Base-by-base conservation (phyloP, 805 yeast genomes). In the Cyberlindnera japonica region DNA sequence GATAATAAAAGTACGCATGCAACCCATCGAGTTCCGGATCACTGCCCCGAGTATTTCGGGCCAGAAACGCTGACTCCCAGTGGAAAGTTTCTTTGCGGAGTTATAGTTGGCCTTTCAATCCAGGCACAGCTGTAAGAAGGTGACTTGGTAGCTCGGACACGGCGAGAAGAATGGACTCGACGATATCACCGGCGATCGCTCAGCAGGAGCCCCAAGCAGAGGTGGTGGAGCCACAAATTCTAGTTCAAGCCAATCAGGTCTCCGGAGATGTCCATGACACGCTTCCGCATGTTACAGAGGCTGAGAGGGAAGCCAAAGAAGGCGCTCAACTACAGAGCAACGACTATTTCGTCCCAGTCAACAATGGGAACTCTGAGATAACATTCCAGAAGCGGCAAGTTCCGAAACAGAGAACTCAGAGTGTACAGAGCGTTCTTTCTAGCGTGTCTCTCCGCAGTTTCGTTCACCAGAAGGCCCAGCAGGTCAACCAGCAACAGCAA, bases 381-480 rank as follows among this genome's bases (percentile, higher is more conserved):
- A 62, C 74, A 63, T 57, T 79, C 60, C 60, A 77, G 70, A 69
- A 81, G 75, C 51, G 78, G 60, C 91, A 95, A 72, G 71, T 85
- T 4, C 66, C 70, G 4, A 58, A 65, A 39, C 57, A 59, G 36
- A 53, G 72, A 43, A 57, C 67, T 1, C 68, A 64, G 32, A 62
- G 68, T 1, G 66, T 63, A 1, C 72, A 67, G 47, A 63, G 69
- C 28, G 71, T 67, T 9, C 50, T 68, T 28, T 65, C 71, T 14
- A 88, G 65, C 77, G 86, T 73, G 71, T 89, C 63, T 68, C 76
- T 57, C 68, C 63, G 54, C 78, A 61, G 68, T 53, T 35, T 81
- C 59, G 34, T 83, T 77, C 48, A 71, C n/a, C 50, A 44, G 37
- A 40, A 22, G 15, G 16, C 18, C 16, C 35, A 18, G 31, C 35